Evolutionary conservation across 306 rosid genomes (phyloP), one percentile per base, ranked within the genome.

Genomic region (Senna tora): DNA sequence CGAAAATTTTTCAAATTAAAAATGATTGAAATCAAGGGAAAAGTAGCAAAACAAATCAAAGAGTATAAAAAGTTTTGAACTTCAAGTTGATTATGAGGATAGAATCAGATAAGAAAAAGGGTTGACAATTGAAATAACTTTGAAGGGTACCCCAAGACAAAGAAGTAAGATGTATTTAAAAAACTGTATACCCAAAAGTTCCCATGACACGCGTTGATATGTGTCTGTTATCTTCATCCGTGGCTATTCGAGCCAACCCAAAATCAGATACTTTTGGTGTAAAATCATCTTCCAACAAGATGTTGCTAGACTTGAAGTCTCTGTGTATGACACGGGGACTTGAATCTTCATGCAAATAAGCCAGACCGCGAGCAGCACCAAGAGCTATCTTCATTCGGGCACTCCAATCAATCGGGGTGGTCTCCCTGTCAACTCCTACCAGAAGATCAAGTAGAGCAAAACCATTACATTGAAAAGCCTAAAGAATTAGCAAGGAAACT

Each of bases 181-280:
- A 76, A 74, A 67, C 65, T 14, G 42, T 54, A 7, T 85, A 94
- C 99, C 99, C 99, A 0, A 94, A 94, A 72, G 99, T 94, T 82
- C 99, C 99, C 99, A 94, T 94, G 75, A 94, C 99, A 9, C 95
- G 93, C 33, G 99, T 94, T 2, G 97, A 91, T 82, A 94, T 88
- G 73, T 94, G 97, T 54, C 83, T 81, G 79, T 78, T 94, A 54
- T 79, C 91, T 78, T 85, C 99, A 64, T 94, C 97, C 75, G 89
- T 50, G 21, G 99, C 99, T 8, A 88, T 72, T 77, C 99, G 87
- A 69, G 99, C 99, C 83, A 91, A 88, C 60, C 99, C 99, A 71
- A 94, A 94, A 84, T 94, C 99, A 0, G 99, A 91, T 46, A 94
- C 99, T 79, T 94, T 94, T 8, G 99, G 97, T 7, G 89, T 94